Evolutionary conservation across 2,329 filamentous ascomycete genomes (phyloP), one percentile per base, ranked within the genome.

Genomic region (Thermoascus crustaceus): DNA sequence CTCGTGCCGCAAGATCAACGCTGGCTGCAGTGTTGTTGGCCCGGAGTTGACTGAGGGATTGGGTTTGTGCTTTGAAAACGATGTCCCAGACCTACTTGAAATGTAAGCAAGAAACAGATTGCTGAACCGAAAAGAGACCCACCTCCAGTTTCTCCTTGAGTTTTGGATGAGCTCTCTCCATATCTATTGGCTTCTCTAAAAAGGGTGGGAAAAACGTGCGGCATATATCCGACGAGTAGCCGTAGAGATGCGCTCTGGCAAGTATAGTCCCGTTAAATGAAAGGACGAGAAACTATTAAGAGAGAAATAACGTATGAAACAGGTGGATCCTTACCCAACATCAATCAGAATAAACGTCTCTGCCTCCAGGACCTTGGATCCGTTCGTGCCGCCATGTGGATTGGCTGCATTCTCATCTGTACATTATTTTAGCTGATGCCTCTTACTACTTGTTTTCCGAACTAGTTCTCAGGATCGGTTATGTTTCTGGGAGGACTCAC

Each of bases 201-300:
- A 55, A 63, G 6, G 52, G 59, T 16, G 53, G 50, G 51, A 77
- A 75, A 57, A 80, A 80, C 29, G 73, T 78, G 10, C 77, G 69
- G 46, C 72, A 77, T 5, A 80, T 75, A 43, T 81, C 75, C 2
- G 74, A 79, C 3, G 71, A 76, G 52, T 80, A 80, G 3, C 77
- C 76, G 29, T 73, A 63, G 20, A 77, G 68, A 50, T 79, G 76
- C 1, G 73, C 71, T 2, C 74, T 58, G 22, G 11, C 7, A 5
- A 4, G 7, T 13, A 7, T 2, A 13, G 25, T n/a, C n/a, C n/a
- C n/a, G 8, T 24, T 17, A 4, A 14, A 9, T 11, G 21, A 13
- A 16, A 29, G 11, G 13, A 10, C n/a, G n/a, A n/a, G n/a, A n/a
- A n/a, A n/a, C n/a, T n/a, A n/a, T n/a, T n/a, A 30, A 23, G n/a